Conservation (phyloP, 2,329 filamentous ascomycete species). For the Colletotrichum liriopes region DNA sequence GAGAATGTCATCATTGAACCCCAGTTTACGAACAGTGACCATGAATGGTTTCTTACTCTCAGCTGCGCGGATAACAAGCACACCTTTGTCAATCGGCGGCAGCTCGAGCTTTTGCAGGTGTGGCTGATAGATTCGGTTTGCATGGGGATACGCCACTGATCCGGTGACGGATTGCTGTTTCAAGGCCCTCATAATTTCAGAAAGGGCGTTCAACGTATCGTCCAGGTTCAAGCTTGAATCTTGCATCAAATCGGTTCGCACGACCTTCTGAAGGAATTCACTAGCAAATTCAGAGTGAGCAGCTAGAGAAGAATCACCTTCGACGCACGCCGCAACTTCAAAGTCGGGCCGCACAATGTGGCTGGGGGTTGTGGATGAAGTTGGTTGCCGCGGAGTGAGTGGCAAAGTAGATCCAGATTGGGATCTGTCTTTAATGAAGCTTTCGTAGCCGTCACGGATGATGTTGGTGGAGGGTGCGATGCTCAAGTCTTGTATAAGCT, state of each 20-base stretch:
- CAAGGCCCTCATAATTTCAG: constrained; percentile 48
- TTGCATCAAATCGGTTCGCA: constrained; percentile 44
- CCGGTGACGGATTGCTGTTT: constrained; percentile 47
- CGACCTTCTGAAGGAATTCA: constrained; percentile 60
- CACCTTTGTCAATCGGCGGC: constrained; percentile 39
- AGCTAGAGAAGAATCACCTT: constrained; percentile 62
- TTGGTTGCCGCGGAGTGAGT: neutral
- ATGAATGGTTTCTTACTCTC: constrained; percentile 3
- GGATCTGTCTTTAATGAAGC: too few species aligned
- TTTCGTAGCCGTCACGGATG: neutral
- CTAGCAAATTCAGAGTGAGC: constrained; percentile 64
- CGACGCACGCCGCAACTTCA: constrained; percentile 52
- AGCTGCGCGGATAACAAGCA: neutral
- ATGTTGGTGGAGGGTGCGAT: constrained; percentile 44
- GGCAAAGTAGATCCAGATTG: too few species aligned
- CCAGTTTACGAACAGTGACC: neutral
- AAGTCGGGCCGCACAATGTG: constrained; percentile 35
- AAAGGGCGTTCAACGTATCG: constrained; percentile 54
- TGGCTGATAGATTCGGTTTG: constrained; percentile 3
- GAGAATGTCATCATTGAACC: too few species aligned
- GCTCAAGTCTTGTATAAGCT: constrained; percentile 53
- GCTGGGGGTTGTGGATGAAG: constrained; percentile 27
- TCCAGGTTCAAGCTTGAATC: constrained; percentile 50
- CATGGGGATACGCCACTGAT: constrained; percentile 43
- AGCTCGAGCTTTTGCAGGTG: constrained; percentile 19